Conservation (phyloP, 441 rosid genomes). For the Arabidopsis hybrid region DNA sequence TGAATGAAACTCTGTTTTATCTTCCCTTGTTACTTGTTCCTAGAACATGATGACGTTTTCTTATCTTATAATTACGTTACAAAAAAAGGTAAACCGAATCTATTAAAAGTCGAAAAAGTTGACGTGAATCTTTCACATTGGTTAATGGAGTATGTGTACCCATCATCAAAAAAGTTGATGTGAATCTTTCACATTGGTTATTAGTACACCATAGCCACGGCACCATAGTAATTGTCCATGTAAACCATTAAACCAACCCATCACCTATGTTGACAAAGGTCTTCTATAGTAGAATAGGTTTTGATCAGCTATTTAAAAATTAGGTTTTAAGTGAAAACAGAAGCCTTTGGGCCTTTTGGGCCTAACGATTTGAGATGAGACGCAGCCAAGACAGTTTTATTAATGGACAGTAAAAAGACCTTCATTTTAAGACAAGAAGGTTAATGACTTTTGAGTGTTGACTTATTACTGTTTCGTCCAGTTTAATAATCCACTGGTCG, state of each 20-base stretch:
- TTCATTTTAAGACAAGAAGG: neutral
- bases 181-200: too few relatives aligned
- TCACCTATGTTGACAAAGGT: constrained; percentile 19
- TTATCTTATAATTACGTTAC: constrained; percentile 9
- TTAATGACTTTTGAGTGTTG: constrained; percentile 30
- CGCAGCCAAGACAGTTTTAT: neutral
- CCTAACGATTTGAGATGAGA: neutral
- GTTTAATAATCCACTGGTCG: neutral
- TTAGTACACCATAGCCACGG: too few relatives aligned
- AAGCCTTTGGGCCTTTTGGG: constrained; percentile 11
- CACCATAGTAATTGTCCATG: neutral
- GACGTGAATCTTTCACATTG: constrained; percentile 28
- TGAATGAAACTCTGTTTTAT: neutral
- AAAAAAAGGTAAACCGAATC: neutral
- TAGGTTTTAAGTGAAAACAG: neutral
- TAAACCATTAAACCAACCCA: constrained; percentile 1
- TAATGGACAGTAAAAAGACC: neutral
- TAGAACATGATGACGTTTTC: constrained; percentile 5
- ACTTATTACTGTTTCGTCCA: neutral
- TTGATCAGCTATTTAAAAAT: neutral
- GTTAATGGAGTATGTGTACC: neutral
- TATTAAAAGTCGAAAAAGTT: neutral
- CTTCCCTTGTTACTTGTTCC: neutral
- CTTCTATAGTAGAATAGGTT: neutral
- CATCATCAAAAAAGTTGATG: constrained; percentile 1